Conservation (phyloP, 345 rosid species). For the Cardamine chenopodiifolia region DNA sequence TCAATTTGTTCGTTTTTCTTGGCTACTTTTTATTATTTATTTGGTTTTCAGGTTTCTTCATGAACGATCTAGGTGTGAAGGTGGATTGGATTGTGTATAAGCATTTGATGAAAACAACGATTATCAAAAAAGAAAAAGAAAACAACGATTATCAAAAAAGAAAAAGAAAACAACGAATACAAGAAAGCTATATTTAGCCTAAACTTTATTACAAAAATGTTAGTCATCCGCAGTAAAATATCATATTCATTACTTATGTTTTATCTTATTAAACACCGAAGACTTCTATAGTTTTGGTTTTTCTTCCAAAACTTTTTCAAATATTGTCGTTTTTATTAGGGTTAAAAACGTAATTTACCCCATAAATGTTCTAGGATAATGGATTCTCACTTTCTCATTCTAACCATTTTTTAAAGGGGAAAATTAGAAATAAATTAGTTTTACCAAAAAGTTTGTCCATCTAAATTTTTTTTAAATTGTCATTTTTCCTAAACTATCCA, state of each 20-base stretch:
- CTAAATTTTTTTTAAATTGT: too few relatives aligned
- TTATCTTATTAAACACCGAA: neutral
- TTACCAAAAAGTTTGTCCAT: too few relatives aligned
- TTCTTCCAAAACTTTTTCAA: neutral
- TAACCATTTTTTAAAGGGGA: too few relatives aligned
- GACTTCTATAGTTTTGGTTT: neutral
- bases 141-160: too few relatives aligned
- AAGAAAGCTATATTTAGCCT: too few relatives aligned
- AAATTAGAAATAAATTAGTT: too few relatives aligned
- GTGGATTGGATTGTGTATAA: conserved; percentile 7
- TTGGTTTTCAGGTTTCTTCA: conserved; percentile 13
- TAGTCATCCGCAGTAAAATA: neutral
- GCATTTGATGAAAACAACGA: too few relatives aligned
- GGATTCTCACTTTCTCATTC: conserved; percentile 11
- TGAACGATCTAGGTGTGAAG: too few relatives aligned
- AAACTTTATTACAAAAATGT: neutral
- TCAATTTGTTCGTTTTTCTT: neutral
- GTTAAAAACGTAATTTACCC: conserved; percentile 6
- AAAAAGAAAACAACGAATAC: too few relatives aligned
- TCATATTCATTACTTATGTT: neutral
- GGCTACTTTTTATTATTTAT: too few relatives aligned
- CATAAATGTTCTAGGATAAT: conserved; percentile 20
- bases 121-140: too few relatives aligned
- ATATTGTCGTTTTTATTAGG: neutral
- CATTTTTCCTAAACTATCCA: too few relatives aligned